Conservation (phyloP, 129 eudicot genomes). For the Gnaphalium uliginosum region DNA sequence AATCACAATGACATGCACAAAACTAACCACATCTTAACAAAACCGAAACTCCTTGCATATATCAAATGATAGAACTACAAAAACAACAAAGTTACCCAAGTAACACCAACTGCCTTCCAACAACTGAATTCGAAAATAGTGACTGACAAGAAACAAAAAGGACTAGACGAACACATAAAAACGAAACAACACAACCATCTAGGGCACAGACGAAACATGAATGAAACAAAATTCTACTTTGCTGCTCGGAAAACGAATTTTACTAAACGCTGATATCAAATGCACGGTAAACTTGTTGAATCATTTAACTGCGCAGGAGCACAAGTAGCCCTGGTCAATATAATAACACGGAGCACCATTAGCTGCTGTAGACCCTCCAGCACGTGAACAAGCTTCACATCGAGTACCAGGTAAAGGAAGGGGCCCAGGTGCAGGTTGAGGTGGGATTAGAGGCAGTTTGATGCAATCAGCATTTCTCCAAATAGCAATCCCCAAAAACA, state of each 20-base stretch:
- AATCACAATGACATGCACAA: not conserved
- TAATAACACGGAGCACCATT: constrained; percentile 7
- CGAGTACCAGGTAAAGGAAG: not conserved
- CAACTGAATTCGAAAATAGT: not conserved
- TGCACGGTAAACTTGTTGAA: not conserved
- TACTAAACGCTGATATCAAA: not conserved
- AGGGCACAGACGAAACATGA: not conserved
- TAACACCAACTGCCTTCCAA: constrained; percentile 1
- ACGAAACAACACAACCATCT: not conserved
- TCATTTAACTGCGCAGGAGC: not conserved
- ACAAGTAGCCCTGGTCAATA: not conserved
- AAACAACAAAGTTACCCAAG: not conserved
- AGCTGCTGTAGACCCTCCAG: not conserved
- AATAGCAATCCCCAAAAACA: not conserved
- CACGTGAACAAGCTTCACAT: constrained; percentile 7
- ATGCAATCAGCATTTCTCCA: not conserved
- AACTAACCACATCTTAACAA: not conserved
- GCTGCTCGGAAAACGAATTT: not conserved
- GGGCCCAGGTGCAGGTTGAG: not conserved
- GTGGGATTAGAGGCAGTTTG: constrained; percentile 5
- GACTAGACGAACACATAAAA: not conserved
- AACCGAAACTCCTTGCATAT: not conserved
- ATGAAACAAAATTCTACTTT: constrained; percentile 6
- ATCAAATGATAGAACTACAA: constrained; percentile 5
- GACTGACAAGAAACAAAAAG: not conserved